Evolutionary conservation across 176 grass and related monocot species (phyloP).

Genomic region (maize (Zea mays)): Zm-B73-REFERENCE-NAM-5.0 NC_050096.1:267407501-267408000

Average conservation of each 20-base stretch:
- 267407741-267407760: too few species aligned
- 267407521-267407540: constrained; percentile 24
- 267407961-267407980: constrained; percentile 15
- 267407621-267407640: constrained; percentile 43
- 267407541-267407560: constrained; percentile 3
- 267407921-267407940: constrained; percentile 2
- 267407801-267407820: too few species aligned
- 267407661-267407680: constrained; percentile 61
- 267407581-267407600: background rate
- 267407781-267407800: too few species aligned
- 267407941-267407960: constrained; percentile 8
- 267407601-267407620: constrained; percentile 56
- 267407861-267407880: too few species aligned
- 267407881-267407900: too few species aligned
- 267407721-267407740: background rate
- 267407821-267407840: too few species aligned
- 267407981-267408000: constrained; percentile 8
- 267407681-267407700: constrained; percentile 28
- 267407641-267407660: constrained; percentile 67
- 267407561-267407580: background rate
- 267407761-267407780: too few species aligned
- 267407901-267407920: background rate
- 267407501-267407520: constrained; percentile 31
- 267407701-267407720: background rate
- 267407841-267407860: too few species aligned